phyloP scores from a whole-genome alignment of 768 basidiomycete species.

The Cyclocybe aegerita region DNA sequence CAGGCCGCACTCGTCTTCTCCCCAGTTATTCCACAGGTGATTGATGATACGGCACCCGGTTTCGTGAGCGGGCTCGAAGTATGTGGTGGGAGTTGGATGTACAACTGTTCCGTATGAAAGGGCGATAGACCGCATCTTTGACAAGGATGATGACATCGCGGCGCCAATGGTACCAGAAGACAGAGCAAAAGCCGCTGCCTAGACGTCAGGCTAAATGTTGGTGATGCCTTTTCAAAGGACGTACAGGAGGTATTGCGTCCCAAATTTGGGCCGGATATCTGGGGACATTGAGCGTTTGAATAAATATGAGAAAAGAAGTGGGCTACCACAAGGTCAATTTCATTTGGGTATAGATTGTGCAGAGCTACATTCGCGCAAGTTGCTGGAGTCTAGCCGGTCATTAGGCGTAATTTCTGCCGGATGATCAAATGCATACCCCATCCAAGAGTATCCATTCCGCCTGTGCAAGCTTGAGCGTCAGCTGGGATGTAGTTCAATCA shows the following conservation, averaged over 20 bases:
- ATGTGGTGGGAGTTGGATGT: conserved; percentile 59
- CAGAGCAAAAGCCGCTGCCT: conserved; percentile 76
- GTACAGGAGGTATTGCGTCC: conserved; percentile 82
- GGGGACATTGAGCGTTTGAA: conserved; percentile 8
- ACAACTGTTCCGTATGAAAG: conserved; percentile 83
- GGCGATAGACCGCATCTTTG: conserved; percentile 75
- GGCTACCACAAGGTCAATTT: conserved; percentile 88
- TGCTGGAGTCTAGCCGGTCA: conserved; percentile 68
- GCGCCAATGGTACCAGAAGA: conserved; percentile 94
- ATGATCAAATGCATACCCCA: conserved; percentile 49
- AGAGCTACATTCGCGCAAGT: conserved; percentile 90
- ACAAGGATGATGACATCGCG: conserved; percentile 77
- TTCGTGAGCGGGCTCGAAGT: conserved; percentile 70
- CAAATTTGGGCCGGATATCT: conserved; percentile 86
- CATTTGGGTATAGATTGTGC: conserved; percentile 81
- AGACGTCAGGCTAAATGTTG: not conserved
- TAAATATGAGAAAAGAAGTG: not conserved
- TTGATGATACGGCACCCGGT: conserved; percentile 67
- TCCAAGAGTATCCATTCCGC: conserved; percentile 92
- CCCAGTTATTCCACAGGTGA: conserved; percentile 86
- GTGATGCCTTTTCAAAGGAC: conserved; percentile 16
- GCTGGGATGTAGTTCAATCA: not conserved
- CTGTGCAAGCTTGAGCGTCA: conserved; percentile 19
- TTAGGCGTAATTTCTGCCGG: not conserved
- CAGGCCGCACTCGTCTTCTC: conserved; percentile 57